A percentile compares a stretch with the other conserved stretches of the same genome.
These are phyloP conservation scores for Teratosphaeria viscida DNA, from an alignment of 2,329 filamentous ascomycete genomes.

Conservation along the genomic window DNA sequence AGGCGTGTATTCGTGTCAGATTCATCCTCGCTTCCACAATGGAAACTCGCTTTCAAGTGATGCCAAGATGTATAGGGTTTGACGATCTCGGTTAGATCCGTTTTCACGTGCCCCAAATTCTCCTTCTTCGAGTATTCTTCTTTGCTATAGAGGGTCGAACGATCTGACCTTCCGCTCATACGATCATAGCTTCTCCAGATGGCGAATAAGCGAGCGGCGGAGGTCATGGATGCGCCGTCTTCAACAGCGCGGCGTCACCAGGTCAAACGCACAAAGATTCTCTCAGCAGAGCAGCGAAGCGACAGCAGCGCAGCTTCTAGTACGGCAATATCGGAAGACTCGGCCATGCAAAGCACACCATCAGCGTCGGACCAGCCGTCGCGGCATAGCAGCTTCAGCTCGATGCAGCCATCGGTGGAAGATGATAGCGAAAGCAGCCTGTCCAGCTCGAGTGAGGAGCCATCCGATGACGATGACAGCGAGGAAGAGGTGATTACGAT, in stretches of 20 bases:
- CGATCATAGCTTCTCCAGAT: not conserved
- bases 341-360: conserved; percentile 5
- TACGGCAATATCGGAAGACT: conserved; percentile 4
- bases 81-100: not conserved
- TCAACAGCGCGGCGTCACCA: not conserved
- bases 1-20: not conserved
- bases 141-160: not conserved
- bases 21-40: not conserved
- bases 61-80: not conserved
- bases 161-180: not conserved
- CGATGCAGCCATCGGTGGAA: not conserved
- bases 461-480: not conserved
- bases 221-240: not conserved
- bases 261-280: not conserved
- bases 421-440: conserved; percentile 5
- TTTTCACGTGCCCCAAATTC: not conserved
- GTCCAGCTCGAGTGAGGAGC: conserved; percentile 6
- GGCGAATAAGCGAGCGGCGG: not conserved
- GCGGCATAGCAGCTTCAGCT: not conserved
- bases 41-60: no score
- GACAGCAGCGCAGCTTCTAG: conserved; percentile 4
- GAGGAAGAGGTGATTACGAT: conserved; percentile 6
- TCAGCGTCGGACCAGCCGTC: not conserved
- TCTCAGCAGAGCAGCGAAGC: conserved; percentile 1
- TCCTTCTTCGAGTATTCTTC: not conserved